A percentile compares a stretch with the other conserved stretches of the same genome.
phyloP scores from a whole-genome alignment of 2,329 filamentous ascomycete species.

The Colletotrichum zoysiae region DNA sequence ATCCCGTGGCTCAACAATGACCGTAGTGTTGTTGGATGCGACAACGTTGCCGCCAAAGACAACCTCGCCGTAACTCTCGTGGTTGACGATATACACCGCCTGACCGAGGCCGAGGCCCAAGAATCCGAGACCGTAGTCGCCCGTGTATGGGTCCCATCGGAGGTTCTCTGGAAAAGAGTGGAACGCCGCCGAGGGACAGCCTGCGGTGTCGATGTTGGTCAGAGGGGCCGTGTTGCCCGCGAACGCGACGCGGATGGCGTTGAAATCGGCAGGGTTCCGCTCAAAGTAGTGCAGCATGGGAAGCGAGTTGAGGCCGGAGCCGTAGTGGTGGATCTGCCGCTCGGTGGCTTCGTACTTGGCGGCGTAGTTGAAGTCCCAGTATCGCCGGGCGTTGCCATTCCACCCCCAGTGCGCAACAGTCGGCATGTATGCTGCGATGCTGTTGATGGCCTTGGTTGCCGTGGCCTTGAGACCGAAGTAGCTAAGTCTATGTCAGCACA shows the following conservation, averaged over 20 bases:
- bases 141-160: constrained; percentile 67
- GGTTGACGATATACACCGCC: constrained; percentile 62
- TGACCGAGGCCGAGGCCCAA: constrained; percentile 64
- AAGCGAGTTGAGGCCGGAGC: constrained; percentile 68
- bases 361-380: constrained; percentile 64
- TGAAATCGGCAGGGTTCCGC: constrained; percentile 57
- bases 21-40: constrained; percentile 28
- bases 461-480: constrained; percentile 64
- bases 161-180: constrained; percentile 69
- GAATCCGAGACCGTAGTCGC: constrained; percentile 70
- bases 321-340: constrained; percentile 71
- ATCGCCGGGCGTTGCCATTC: constrained; percentile 71
- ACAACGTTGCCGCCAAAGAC: constrained; percentile 62
- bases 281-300: constrained; percentile 67
- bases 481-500: constrained; percentile 36
- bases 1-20: constrained; percentile 58
- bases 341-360: constrained; percentile 59
- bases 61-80: constrained; percentile 59
- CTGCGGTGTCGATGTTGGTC: constrained; percentile 67
- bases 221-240: constrained; percentile 66
- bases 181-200: constrained; percentile 67
- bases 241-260: constrained; percentile 67
- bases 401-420: constrained; percentile 72
- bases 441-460: constrained; percentile 62
- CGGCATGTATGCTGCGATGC: constrained; percentile 68